Evolutionary conservation across 306 rosid genomes (phyloP), one percentile per base, ranked within the genome.

Genomic region (Malus asiatica): DNA sequence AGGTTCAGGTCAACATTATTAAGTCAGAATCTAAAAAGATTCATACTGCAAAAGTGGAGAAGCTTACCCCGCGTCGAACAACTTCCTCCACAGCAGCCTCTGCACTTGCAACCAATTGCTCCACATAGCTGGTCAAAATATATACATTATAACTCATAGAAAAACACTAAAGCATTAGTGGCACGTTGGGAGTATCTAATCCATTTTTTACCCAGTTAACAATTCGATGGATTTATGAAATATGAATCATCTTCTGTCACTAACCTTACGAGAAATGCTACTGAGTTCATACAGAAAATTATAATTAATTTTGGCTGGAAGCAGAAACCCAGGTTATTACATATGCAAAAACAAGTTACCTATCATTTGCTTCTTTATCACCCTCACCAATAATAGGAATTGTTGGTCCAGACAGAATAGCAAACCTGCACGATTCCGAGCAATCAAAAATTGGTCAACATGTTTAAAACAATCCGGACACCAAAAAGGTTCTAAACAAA

Each of bases 31-130:
- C 8, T 66, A 68, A 60, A 9, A 71, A 52, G 20, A 52, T 32
- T 66, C 58, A 73, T 44, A 61, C 59, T 57, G 73, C 67, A 72
- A 59, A 27, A 77, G 65, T 66, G 23, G 22, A 68, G 64, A 60
- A 82, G 86, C 93, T 81, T 86, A 95, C 99, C 74, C 98, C 97
- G 44, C 97, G 97, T 72, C 76, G 85, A 72, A 90, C 70, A 71
- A 95, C 97, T 88, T 95, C 99, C 84, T 89, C 91, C 73, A 90
- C 99, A 32, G 97, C 99, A 74, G 97, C 97, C 84, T 95, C 97
- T 51, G 97, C 97, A 83, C 99, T 95, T 30, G 87, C 86, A 68
- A 95, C 99, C 85, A 95, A 78, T 86, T 95, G 99, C 83, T 92
- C 99, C 73, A 95, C 93, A 57, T 95, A 92, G 70, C 99, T 95